A percentile compares a stretch with the other conserved stretches of the same genome.
Evolutionary conservation across 495 filamentous ascomycete species (phyloP).

Genomic region (Penicillium angulare): DNA sequence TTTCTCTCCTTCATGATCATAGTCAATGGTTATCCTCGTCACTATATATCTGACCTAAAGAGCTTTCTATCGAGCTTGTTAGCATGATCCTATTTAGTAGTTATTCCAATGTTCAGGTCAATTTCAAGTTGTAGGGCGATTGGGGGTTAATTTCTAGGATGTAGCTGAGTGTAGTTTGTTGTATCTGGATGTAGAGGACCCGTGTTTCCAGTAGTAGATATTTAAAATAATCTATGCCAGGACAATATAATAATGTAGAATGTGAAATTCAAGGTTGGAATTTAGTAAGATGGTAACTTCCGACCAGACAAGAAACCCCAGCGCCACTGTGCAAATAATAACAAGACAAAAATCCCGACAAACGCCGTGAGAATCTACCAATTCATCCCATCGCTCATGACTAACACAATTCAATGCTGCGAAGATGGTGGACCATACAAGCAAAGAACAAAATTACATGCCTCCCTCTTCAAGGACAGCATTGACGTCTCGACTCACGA

Average conservation of each 20-base stretch:
- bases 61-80: neutral
- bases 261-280: neutral
- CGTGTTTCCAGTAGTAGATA: too few species aligned
- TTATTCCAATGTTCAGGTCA: too few species aligned
- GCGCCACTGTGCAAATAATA: constrained; percentile 22
- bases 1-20: constrained; percentile 1
- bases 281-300: neutral
- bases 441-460: constrained; percentile 23
- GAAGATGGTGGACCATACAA: constrained; percentile 22
- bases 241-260: neutral
- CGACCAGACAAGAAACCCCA: constrained; percentile 4
- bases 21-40: neutral
- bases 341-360: constrained; percentile 18
- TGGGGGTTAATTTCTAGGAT: too few species aligned
- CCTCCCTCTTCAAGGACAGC: constrained; percentile 42
- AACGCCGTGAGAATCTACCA: constrained; percentile 31
- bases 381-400: constrained; percentile 23
- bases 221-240: too few species aligned
- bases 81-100: too few species aligned
- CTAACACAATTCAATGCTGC: constrained; percentile 15
- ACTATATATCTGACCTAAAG: neutral
- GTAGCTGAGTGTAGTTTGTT: too few species aligned
- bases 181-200: too few species aligned
- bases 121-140: too few species aligned
- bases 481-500: constrained; percentile 37